A percentile compares a stretch with the other conserved stretches of the same genome.
phyloP scores from a whole-genome alignment of 2,329 filamentous ascomycete genomes.

The Dryadomyces sulphureus region DNA sequence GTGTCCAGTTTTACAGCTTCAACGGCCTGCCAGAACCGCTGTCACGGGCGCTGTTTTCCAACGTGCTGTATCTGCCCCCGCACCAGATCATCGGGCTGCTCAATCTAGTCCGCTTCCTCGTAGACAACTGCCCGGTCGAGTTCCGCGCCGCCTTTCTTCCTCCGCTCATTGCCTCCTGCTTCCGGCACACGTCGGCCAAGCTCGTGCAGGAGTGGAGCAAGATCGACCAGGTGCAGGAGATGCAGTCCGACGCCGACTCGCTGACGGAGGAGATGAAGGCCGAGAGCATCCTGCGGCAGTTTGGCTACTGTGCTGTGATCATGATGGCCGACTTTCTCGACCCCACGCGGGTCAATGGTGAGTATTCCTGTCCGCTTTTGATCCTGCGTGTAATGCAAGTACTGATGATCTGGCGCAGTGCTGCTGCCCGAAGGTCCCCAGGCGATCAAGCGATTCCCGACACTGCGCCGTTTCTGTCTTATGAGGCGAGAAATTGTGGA shows the following conservation, averaged over 20 bases:
- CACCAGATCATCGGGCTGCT: slow-evolving; percentile 92
- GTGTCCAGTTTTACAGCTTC: slow-evolving; percentile 83
- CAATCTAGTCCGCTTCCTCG: slow-evolving; percentile 73
- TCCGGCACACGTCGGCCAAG: slow-evolving; percentile 75
- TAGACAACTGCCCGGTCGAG: slow-evolving; percentile 79
- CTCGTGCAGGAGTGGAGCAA: slow-evolving; percentile 77
- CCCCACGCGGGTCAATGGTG: slow-evolving; percentile 47
- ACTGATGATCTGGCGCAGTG: slow-evolving; percentile 14
- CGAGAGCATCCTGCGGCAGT: slow-evolving; percentile 83
- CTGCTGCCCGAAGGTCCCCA: slow-evolving; percentile 16
- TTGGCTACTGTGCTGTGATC: slow-evolving; percentile 83
- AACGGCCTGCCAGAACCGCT: slow-evolving; percentile 68
- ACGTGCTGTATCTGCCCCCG: slow-evolving; percentile 69
- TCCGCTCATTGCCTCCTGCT: slow-evolving; percentile 66
- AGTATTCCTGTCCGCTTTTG: slow-evolving; percentile 14
- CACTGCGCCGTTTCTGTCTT: slow-evolving; percentile 71
- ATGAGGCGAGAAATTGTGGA: slow-evolving; percentile 66
- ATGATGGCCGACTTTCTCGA: slow-evolving; percentile 85
- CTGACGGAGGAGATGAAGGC: slow-evolving; percentile 95
- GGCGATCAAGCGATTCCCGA: slow-evolving; percentile 26
- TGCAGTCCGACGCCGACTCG: slow-evolving; percentile 56
- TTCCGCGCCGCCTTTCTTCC: slow-evolving; percentile 70
- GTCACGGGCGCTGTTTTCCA: slow-evolving; percentile 68
- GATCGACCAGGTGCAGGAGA: slow-evolving; percentile 47
- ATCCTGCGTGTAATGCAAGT: no score